These are phyloP conservation scores for Aspergillus phoenicis DNA, from an alignment of 2,329 filamentous ascomycete genomes.

Conservation along the genomic window DNA sequence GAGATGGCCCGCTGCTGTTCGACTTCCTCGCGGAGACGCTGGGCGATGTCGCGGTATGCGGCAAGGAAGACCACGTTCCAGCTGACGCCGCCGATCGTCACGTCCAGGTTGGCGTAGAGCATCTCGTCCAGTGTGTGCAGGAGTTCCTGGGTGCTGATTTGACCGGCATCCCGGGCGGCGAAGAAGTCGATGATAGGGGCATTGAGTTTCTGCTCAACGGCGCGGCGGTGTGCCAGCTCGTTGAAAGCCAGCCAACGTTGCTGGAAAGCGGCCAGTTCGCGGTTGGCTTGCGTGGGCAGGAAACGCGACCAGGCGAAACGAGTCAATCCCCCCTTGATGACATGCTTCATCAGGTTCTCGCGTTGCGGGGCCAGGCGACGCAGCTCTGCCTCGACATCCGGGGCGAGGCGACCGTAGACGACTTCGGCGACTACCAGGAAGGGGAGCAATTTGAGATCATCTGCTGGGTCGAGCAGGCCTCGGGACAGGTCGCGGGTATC, in stretches of 20 bases:
- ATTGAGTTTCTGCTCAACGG: constrained; percentile 1
- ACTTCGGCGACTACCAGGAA: constrained; percentile 45
- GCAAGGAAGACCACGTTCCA: constrained; percentile 52
- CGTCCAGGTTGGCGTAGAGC: constrained; percentile 53
- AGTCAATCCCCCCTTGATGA: constrained; percentile 40
- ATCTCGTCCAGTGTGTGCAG: constrained; percentile 52
- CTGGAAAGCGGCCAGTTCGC: constrained; percentile 33
- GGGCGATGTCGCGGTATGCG: constrained; percentile 36
- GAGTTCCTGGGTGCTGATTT: constrained; percentile 32
- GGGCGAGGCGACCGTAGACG: constrained; percentile 39
- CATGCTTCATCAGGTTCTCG: constrained; percentile 36
- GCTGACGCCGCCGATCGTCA: constrained; percentile 46
- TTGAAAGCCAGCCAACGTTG: constrained; percentile 40
- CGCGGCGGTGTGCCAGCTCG: constrained; percentile 18
- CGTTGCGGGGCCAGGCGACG: constrained; percentile 24
- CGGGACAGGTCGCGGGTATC: background rate
- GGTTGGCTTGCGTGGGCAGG: constrained; percentile 23
- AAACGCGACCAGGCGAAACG: constrained; percentile 28
- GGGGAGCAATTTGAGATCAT: constrained; percentile 39
- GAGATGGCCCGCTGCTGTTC: background rate
- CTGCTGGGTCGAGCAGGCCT: constrained; percentile 24
- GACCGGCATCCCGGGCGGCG: constrained; percentile 19
- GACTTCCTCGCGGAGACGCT: constrained; percentile 24
- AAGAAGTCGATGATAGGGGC: constrained; percentile 16
- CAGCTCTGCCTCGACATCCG: constrained; percentile 29